Evolutionary conservation across 176 grass and related monocot species (phyloP).

Genomic region (Carex myosuroides): DNA sequence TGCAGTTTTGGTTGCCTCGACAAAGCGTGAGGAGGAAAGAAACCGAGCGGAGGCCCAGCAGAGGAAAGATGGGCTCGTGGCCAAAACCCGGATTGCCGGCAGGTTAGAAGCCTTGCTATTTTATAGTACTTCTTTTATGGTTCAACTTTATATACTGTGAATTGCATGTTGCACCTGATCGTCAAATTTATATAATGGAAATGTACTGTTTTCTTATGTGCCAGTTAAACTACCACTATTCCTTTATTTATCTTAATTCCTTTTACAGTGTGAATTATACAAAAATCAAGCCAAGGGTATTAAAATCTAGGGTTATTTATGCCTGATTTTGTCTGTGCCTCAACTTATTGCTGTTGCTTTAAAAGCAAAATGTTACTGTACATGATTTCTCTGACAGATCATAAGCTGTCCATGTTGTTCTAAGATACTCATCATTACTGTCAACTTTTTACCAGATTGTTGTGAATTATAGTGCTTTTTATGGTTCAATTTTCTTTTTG

Average conservation of each 20-base stretch:
- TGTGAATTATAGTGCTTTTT: not conserved
- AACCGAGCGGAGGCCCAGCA: slow-evolving; percentile 37
- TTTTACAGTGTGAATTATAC: not conserved
- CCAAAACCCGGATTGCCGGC: slow-evolving; percentile 31
- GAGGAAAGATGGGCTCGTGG: slow-evolving; percentile 52
- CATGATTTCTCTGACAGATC: not conserved
- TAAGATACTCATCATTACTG: not conserved
- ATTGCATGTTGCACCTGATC: not conserved
- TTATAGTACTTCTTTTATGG: not conserved
- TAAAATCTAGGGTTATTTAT: not conserved
- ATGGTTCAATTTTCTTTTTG: not conserved
- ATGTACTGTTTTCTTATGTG: not conserved
- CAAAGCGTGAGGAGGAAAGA: slow-evolving; percentile 64
- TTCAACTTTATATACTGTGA: not conserved
- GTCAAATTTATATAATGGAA: not conserved
- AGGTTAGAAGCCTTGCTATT: not conserved
- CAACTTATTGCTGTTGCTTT: no score
- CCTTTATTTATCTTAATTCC: not conserved
- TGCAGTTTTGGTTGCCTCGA: slow-evolving; percentile 34
- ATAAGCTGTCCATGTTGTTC: not conserved
- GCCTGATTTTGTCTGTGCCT: not conserved
- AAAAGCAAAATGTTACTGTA: no score
- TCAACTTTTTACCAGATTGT: not conserved
- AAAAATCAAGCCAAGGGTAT: not conserved
- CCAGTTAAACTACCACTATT: not conserved